Evolutionary conservation across 139 green algal genomes (phyloP), one percentile per base, ranked within the genome.

Genomic region (Chlorokybus atmophyticus): DNA sequence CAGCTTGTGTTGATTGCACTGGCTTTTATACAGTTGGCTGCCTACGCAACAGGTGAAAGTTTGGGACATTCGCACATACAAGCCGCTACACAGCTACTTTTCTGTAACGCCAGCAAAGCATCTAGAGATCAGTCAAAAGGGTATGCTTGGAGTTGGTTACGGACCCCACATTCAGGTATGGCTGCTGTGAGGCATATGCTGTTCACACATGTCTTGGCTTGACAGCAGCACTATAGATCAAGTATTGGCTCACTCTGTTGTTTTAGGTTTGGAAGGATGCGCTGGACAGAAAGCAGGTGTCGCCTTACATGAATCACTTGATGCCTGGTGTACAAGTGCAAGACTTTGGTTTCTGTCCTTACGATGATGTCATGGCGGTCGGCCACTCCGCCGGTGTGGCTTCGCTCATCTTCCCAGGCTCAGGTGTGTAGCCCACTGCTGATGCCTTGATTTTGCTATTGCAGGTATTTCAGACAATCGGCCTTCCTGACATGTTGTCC

Each of bases 201-300:
- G 17, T 19, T 47, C 39, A n/a, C 39, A 19, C 39, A 17, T n/a
- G n/a, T n/a, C n/a, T n/a, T n/a, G n/a, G n/a, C 30, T 17, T 55
- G 21, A 14, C 48, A 23, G 2, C 68, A 70, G 21, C 52, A 92
- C 25, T 79, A 91, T 77, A 64, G 93, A 5, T n/a, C n/a, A n/a
- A n/a, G n/a, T n/a, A n/a, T n/a, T n/a, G n/a, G n/a, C n/a, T n/a
- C n/a, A n/a, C n/a, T n/a, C n/a, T n/a, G n/a, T n/a, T n/a, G n/a
- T n/a, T n/a, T n/a, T n/a, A n/a, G n/a, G n/a, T n/a, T n/a, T 94
- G 87, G 87, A 75, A 86, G 41, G 87, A 93, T 49, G 85, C 82
- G 10, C 73, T 96, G 32, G 4, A 31, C 1, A 52, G n/a, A 29
- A 98, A 96, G 70, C 70, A 76, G 27, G 47, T 71, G 21, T 50